Percentiles rank a stretch among this genome's conserved stretches.
Conservation (phyloP, 179 eudicot genomes). For the Carnegiea gigantea region DNA sequence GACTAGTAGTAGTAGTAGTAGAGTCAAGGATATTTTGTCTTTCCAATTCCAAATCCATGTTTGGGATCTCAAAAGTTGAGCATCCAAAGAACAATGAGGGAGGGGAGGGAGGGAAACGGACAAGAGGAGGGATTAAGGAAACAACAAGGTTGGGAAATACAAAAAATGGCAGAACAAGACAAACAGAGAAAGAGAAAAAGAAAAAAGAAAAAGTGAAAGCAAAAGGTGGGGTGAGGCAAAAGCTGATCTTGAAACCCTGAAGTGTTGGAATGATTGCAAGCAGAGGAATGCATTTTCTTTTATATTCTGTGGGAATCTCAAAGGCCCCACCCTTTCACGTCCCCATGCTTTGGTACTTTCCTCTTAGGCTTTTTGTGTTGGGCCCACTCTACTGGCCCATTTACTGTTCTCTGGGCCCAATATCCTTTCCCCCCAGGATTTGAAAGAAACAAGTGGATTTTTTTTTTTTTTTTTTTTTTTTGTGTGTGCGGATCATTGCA, state of each 20-base stretch:
- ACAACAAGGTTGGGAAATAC: background rate
- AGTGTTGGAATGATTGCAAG: constrained; percentile 35
- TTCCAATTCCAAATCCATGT: background rate
- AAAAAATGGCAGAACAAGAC: background rate
- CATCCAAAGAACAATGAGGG: background rate
- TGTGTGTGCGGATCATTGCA: too few species aligned
- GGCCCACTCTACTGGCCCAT: background rate
- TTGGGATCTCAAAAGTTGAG: constrained; percentile 15
- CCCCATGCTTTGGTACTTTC: constrained; percentile 13
- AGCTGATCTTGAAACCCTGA: constrained; percentile 26
- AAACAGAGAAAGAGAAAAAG: background rate
- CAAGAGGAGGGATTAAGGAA: constrained; percentile 24
- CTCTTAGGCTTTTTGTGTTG: background rate
- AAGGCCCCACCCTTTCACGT: background rate
- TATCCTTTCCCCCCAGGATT: background rate
- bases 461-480: too few species aligned
- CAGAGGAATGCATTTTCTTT: constrained; percentile 2
- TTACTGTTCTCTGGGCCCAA: background rate
- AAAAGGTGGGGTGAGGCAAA: constrained; percentile 1
- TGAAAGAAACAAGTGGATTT: too few species aligned
- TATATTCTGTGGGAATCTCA: constrained; percentile 20
- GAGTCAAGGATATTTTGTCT: background rate
- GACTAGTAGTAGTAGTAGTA: too few species aligned
- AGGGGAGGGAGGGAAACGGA: constrained; percentile 10
- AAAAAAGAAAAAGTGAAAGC: constrained; percentile 1